phyloP scores from a whole-genome alignment of 1,284 basidiomycete species.

The Vanrija sp. region DNA sequence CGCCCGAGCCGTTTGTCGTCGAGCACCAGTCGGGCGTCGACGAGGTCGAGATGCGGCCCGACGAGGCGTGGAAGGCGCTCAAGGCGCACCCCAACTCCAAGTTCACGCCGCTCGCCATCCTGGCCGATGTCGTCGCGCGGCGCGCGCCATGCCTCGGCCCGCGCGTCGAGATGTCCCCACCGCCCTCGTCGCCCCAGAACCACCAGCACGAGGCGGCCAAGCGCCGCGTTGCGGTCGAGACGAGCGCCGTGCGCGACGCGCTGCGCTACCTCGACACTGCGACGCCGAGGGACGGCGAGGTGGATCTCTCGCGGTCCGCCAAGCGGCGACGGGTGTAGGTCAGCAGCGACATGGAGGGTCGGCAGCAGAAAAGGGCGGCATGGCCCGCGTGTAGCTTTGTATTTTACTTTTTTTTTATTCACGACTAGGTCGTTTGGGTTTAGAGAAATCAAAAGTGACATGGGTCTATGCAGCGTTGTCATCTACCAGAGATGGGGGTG shows the following conservation, averaged over 20 bases:
- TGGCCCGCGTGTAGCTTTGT: too few species aligned
- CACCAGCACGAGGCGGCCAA: constrained; percentile 46
- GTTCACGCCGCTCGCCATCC: constrained; percentile 71
- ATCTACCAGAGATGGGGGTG: too few species aligned
- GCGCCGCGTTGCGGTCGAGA: constrained; percentile 66
- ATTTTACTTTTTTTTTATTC: too few species aligned
- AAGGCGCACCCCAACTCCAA: constrained; percentile 83
- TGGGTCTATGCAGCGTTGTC: too few species aligned
- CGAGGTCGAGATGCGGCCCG: constrained; percentile 65
- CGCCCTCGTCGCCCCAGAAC: constrained; percentile 19
- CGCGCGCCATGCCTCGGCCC: constrained; percentile 73
- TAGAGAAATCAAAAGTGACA: too few species aligned
- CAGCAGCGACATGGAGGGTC: too few species aligned
- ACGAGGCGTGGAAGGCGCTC: constrained; percentile 77
- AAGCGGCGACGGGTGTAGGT: too few species aligned
- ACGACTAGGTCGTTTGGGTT: too few species aligned
- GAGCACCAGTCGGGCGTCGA: constrained; percentile 1
- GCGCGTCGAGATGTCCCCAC: constrained; percentile 59
- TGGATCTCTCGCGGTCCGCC: too few species aligned
- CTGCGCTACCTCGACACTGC: constrained; percentile 63
- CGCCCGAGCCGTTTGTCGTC: background rate
- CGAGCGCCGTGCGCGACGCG: constrained; percentile 72
- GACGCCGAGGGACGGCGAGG: background rate
- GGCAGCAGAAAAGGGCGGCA: too few species aligned
- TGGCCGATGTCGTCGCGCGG: constrained; percentile 82